Evolutionary conservation across 805 yeast species (phyloP), one percentile per base, ranked within the genome.

Genomic region (Millerago galiae): DNA sequence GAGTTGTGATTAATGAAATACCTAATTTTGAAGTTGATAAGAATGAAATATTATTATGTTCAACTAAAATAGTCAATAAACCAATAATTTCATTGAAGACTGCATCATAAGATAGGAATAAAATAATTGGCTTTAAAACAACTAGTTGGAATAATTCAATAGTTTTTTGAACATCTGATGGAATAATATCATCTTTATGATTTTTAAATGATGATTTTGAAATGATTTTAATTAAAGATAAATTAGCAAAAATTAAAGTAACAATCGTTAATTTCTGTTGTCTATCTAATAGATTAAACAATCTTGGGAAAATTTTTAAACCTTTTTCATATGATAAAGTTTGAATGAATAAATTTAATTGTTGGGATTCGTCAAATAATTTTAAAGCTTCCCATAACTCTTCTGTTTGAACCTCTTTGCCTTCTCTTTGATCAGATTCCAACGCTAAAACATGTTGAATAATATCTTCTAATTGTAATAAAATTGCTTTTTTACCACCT

Each of bases 281-380:
- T 51, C 82, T 73, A 33, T 77, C 68, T 56, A 91, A 71, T 61
- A 89, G 86, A 57, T 87, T 84, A 70, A 88, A 88, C 46, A 87
- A 74, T 65, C 99, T 80, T 40, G 93, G 89, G 67, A 91, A 80
- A 30, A 88, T 75, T 62, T 88, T 90, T 69, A 88, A 79, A 43
- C 95, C 93, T 65, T 91, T 91, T 54, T 86, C 86, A 58, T 82
- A 84, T 24, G 85, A 77, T 50, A 91, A 72, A 59, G 87, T 79
- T 51, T 89, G 87, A 41, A 89, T 76, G 56, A 90, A 90, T 31
- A 95, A 93, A 57, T 42, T 81, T 77, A 45, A 51, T 51, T 38
- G 58, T 46, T 54, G 38, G 67, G 74, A 65, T 43, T 75, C 77
- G 49, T 83, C 90, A 50, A 79, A 77, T 40, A 89, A 75, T 55